Base-by-base conservation (phyloP, 495 filamentous ascomycete genomes). In the Trichoderma parareesei region DNA sequence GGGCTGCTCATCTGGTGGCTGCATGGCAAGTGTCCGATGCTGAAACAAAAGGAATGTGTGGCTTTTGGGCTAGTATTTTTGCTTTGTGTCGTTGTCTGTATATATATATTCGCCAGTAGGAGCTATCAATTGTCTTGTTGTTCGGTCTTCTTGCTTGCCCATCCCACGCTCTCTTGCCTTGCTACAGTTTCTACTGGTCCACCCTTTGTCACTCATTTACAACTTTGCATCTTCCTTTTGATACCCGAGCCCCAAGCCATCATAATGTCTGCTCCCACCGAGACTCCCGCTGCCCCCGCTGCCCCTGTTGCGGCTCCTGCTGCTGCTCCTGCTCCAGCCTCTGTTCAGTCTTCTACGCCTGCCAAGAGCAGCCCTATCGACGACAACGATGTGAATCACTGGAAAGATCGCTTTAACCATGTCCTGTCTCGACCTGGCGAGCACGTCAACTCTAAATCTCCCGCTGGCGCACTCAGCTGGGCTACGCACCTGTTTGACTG, bases 331-430 rank as follows among this genome's bases (percentile, higher is more conserved):
- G 62, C 16, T 18, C 46, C 18, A 18, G 46, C 46, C 9, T 6
- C 46, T 49, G 62, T 14, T 48, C 42, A 43, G 49, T 35, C 62
- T 6, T 81, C 68, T 44, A 27, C 63, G 0, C 62, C 55, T 37
- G 62, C 64, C 20, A 64, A 62, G 40, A 11, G 46, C 64, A 65
- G 69, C 40, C 70, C 68, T 38, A 61, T 72, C 65, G 66, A 71
- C 68, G 61, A 74, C 42, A 55, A 68, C 40, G 74, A 78, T 62
- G 61, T 76, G 38, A 66, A 71, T 46, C 66, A 71, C 33, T 76
- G 74, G 75, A 74, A 69, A 62, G 40, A 67, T 33, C 71, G 69
- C 35, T 63, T 75, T 67, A 76, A 78, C 64, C 66, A 70, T 14
- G 69, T 69, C 38, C 59, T 76, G 61, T 69, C 70, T 48, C 68